Evolutionary conservation across 148 eudicot genomes (phyloP), one percentile per base, ranked within the genome.

Genomic region (Linanthus parryae): DNA sequence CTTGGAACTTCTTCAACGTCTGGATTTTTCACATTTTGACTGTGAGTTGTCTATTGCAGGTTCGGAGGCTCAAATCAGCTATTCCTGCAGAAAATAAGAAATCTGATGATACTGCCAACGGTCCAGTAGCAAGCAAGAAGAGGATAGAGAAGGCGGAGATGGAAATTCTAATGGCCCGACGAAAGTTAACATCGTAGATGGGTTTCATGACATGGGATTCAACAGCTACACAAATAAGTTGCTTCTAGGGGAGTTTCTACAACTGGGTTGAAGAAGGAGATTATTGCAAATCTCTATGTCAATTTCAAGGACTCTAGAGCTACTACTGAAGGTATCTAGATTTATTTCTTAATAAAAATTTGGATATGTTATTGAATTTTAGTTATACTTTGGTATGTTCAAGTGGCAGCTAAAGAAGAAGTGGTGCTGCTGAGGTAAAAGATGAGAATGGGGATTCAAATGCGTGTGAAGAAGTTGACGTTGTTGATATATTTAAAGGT

Each of bases 231-330:
- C 2, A 76, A 82, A 24, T 65, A 82, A 66, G 94, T 96, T 7
- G 40, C 72, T 54, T 21, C n/a, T 35, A 63, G 71, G 35, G 94
- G 96, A 14, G 22, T 92, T 73, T 73, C 70, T 2, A 40, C 66
- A 2, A 41, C 21, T 55, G 94, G 98, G 14, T 69, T 84, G 16
- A 87, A 91, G 84, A 83, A 73, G 42, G 79, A 81, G 59, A 77
- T 91, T 31, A 43, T 86, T 33, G 75, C 74, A 22, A 75, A 90
- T 74, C 80, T 91, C 9, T 76, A 65, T 67, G 56, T 35, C 54
- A 72, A 39, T 62, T 52, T 27, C 19, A 56, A n/a, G n/a, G 51
- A 27, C 16, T 29, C 66, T 9, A 11, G 8, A 19, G 71, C 12
- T 63, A 31, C 44, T 64, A 47, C 26, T 31, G 37, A 59, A 62